These are phyloP conservation scores for Populus davidiana DNA, from an alignment of 345 rosid genomes.

Conservation along the genomic window DNA sequence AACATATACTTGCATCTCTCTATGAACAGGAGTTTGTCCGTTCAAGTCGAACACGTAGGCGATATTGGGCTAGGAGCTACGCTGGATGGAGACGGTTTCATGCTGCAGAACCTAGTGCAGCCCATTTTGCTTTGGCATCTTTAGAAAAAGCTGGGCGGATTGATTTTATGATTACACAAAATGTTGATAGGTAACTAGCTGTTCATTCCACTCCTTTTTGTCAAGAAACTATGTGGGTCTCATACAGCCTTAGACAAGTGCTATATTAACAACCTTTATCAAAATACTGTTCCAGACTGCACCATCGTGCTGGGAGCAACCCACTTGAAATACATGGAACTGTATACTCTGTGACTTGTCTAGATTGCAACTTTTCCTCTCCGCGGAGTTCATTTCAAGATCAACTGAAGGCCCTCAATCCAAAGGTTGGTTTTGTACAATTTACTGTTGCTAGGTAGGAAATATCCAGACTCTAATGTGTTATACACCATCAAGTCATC, in stretches of 20 bases:
- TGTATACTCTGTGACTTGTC: constrained; percentile 68
- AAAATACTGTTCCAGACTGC: constrained; percentile 48
- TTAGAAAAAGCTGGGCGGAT: constrained; percentile 71
- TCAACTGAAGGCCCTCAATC: constrained; percentile 74
- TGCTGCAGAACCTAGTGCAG: constrained; percentile 68
- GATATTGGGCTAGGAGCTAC: constrained; percentile 96
- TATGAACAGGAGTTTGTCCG: constrained; percentile 61
- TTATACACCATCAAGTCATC: no score
- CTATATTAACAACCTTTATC: constrained; percentile 8
- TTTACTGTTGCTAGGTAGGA: no score
- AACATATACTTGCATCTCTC: neutral
- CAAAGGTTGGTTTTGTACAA: constrained; percentile 29
- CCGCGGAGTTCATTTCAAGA: constrained; percentile 63
- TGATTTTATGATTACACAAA: constrained; percentile 76
- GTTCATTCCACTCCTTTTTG: neutral
- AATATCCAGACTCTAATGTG: no score
- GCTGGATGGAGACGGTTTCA: constrained; percentile 91
- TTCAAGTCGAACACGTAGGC: constrained; percentile 62
- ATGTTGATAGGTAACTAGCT: constrained; percentile 67
- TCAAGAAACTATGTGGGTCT: constrained; percentile 12
- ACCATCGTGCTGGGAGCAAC: constrained; percentile 85
- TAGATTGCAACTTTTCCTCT: constrained; percentile 69
- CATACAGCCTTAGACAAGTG: neutral
- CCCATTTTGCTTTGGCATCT: constrained; percentile 79
- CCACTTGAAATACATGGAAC: constrained; percentile 91